A percentile compares a stretch with the other conserved stretches of the same genome.
These are phyloP conservation scores for Pichia paraexigua DNA, from an alignment of 805 yeast species.

Conservation along the genomic window DNA sequence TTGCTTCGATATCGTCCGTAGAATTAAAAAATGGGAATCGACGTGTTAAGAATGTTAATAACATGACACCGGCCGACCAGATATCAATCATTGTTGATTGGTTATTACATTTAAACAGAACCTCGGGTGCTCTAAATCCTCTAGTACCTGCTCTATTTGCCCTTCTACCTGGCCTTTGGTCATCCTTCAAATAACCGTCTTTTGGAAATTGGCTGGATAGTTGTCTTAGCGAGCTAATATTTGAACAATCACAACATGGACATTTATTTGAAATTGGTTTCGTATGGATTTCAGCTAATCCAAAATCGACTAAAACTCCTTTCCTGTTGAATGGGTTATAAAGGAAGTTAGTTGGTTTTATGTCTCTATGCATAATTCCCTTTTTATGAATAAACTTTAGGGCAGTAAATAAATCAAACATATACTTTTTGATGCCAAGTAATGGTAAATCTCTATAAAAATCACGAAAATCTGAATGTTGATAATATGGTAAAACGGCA, in stretches of 20 bases:
- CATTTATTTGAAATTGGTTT: constrained; percentile 34
- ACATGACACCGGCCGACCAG: constrained; percentile 90
- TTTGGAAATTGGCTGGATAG: constrained; percentile 27
- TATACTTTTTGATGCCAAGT: constrained; percentile 71
- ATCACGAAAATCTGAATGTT: constrained; percentile 83
- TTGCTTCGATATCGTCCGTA: constrained; percentile 86
- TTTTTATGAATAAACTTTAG: constrained; percentile 68
- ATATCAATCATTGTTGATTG: constrained; percentile 78
- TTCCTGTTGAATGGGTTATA: constrained; percentile 56
- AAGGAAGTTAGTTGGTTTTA: constrained; percentile 69
- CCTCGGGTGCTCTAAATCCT: constrained; percentile 94
- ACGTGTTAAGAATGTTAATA: constrained; percentile 66
- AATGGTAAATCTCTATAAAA: constrained; percentile 75
- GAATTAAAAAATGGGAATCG: constrained; percentile 93
- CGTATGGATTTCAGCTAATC: constrained; percentile 63
- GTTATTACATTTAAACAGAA: constrained; percentile 73
- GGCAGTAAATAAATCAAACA: constrained; percentile 71
- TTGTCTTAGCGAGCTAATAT: constrained; percentile 6
- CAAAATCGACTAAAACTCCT: constrained; percentile 89
- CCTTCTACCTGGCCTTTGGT: constrained; percentile 77
- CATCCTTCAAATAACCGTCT: constrained; percentile 79
- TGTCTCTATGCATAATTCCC: constrained; percentile 85
- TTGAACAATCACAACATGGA: constrained; percentile 43
- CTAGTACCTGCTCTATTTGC: constrained; percentile 97
- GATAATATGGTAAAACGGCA: constrained; percentile 85